Base-by-base conservation (phyloP, 306 rosid species). In the Castanospermum australe region DNA sequence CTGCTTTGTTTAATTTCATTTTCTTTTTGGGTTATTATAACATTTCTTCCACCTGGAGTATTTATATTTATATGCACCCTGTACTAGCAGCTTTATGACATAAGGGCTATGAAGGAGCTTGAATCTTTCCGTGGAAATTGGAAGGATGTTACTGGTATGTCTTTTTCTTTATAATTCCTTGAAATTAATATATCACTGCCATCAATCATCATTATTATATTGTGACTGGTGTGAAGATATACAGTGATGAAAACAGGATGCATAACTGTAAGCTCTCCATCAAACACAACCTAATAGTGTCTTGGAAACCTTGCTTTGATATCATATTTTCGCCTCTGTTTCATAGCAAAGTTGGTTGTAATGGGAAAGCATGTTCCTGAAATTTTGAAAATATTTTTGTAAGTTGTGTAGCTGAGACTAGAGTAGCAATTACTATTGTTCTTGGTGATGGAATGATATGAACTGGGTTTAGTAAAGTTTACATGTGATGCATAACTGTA, bases 51-150 rank as follows among this genome's bases (percentile, higher is more conserved):
- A 32, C 57, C 62, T 24, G 0, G 62, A 64, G n/a, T 52, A 64
- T 52, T 39, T 45, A 62, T 48, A 22, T 21, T 54, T 59, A 63
- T 63, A 68, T 51, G 50, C 11, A 60, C 70, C 70, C 52, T 72
- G 61, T 35, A 55, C 64, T 83, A 84, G 77, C 84, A 95, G 99
- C 98, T 95, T 72, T 93, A 95, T 82, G 98, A 95, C 89, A 93
- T 95, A 59, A 90, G 99, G 69, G 92, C 98, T 76, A 95, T 95
- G 99, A 95, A 95, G 87, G 99, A 95, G 84, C 99, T 95, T 83
- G 96, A 91, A 84, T 95, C 99, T 44, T 95, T 93, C 75, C 99
- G 99, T 44, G 99, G 99, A 59, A 96, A 95, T 87, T 85, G 93
- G 67, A 95, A 95, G 85, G 99, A 95, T 78, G 99, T 95, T 81